phyloP scores from a whole-genome alignment of 768 basidiomycete genomes.

The Lenzites betulinus region DNA sequence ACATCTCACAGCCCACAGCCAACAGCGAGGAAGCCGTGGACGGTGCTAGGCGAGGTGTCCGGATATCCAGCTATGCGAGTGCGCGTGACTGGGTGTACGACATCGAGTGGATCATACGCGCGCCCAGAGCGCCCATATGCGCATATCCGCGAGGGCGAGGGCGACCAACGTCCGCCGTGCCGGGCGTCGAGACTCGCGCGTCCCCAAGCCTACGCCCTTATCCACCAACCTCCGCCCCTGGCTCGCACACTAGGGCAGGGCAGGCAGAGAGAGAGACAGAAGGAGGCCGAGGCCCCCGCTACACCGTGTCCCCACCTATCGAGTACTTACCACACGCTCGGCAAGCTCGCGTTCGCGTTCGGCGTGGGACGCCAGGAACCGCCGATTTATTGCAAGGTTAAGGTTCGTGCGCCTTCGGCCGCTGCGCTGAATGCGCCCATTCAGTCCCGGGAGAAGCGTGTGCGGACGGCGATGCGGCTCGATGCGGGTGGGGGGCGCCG shows the following conservation, averaged over 20 bases:
- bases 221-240: no score
- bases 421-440: neutral
- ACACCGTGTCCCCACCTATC: no score
- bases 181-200: no score
- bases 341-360: neutral
- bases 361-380: neutral
- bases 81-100: neutral
- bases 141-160: neutral
- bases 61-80: no score
- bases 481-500: neutral
- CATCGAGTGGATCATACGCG: neutral
- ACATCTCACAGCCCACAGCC: no score
- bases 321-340: neutral
- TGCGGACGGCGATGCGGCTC: neutral
- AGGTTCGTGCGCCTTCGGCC: neutral
- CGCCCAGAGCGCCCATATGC: neutral
- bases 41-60: no score
- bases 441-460: neutral
- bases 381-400: constrained; percentile 13
- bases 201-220: no score
- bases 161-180: no score
- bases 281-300: no score
- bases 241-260: neutral
- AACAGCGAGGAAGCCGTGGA: no score
- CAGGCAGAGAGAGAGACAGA: no score